Conservation (phyloP, 2,329 filamentous ascomycete genomes). For the Fonsecaea erecta region DNA sequence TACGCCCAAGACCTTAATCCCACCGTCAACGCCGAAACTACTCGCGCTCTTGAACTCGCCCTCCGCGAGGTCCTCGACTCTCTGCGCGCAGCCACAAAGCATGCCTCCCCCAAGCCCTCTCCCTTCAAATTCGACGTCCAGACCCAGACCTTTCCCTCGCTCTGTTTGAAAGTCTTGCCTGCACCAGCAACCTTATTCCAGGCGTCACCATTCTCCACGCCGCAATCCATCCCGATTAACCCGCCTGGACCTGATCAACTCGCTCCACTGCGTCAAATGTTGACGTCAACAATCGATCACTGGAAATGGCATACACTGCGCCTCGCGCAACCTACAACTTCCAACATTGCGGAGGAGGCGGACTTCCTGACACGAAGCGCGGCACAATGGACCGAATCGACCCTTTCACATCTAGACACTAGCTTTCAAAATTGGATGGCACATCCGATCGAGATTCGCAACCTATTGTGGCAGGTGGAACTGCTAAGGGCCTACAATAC, state of each 20-base stretch:
- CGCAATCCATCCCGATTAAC: slow-evolving; percentile 78
- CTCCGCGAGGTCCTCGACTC: slow-evolving; percentile 81
- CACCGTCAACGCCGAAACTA: slow-evolving; percentile 62
- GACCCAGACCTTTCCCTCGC: slow-evolving; percentile 80
- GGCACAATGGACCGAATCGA: slow-evolving; percentile 66
- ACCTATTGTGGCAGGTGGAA: slow-evolving; percentile 53
- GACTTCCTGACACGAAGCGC: slow-evolving; percentile 44
- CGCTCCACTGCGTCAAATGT: slow-evolving; percentile 70
- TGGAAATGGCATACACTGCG: slow-evolving; percentile 61
- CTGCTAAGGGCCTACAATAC: slow-evolving; percentile 53
- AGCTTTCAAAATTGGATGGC: slow-evolving; percentile 77
- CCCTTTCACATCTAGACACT: slow-evolving; percentile 75
- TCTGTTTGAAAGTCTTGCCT: slow-evolving; percentile 80
- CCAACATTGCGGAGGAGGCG: slow-evolving; percentile 41
- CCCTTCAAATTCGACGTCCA: slow-evolving; percentile 83
- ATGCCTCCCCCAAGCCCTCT: slow-evolving; percentile 48
- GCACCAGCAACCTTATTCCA: slow-evolving; percentile 78
- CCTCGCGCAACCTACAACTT: slow-evolving; percentile 31
- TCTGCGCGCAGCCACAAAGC: slow-evolving; percentile 71
- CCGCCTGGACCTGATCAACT: slow-evolving; percentile 76
- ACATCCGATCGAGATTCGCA: slow-evolving; percentile 58
- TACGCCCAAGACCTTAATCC: slow-evolving; percentile 35
- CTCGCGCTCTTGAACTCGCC: slow-evolving; percentile 80
- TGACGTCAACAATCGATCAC: slow-evolving; percentile 68
- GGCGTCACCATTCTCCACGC: slow-evolving; percentile 75